Evolutionary conservation across 176 grass and related monocot genomes (phyloP), one percentile per base, ranked within the genome.

Genomic region (Panicum miliaceum): DNA sequence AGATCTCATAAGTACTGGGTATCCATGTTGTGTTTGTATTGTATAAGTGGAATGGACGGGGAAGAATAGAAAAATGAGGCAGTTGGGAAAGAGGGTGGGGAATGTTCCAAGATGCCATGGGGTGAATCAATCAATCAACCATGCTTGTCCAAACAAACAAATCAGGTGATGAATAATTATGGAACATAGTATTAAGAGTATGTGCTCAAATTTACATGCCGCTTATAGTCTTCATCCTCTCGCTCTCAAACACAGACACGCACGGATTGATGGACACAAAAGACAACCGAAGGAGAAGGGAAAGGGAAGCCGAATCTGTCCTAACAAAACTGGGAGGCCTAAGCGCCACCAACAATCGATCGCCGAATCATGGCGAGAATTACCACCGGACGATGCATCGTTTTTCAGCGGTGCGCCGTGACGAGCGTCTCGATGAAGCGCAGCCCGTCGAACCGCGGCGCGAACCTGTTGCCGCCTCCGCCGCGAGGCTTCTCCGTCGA

Each of bases 371-470:
- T 81, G 63, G 63, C 78, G 13, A 2, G 35, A 54, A 66, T 81
- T 38, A 68, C 22, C 47, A 75, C 12, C 27, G 18, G 46, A 11
- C 15, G 19, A 66, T 14, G 43, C 34, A 43, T 16, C 5, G 25
- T 16, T 4, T 5, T 27, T 85, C 78, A 89, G 71, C 88, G 88
- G 78, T 89, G 88, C 63, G 83, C 88, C 63, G 88, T 89, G 71
- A 89, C 43, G 78, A 89, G 88, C 63, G 88, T 89, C 78, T 89
- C 83, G 77, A 89, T 77, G 83, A 89, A 89, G 19, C 88, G 88
- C 52, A 89, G 88, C 34, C 88, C 88, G 54, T 89, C 82, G 83
- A 89, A 89, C 14, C 88, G 83, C 83, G 88, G 88, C 53, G 88
- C 83, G 71, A 89, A 89, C 34, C 58, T 81, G 25, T 64, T 52